These are phyloP conservation scores for Irpex rosettiformis DNA, from an alignment of 1,284 basidiomycete species.

Conservation along the genomic window DNA sequence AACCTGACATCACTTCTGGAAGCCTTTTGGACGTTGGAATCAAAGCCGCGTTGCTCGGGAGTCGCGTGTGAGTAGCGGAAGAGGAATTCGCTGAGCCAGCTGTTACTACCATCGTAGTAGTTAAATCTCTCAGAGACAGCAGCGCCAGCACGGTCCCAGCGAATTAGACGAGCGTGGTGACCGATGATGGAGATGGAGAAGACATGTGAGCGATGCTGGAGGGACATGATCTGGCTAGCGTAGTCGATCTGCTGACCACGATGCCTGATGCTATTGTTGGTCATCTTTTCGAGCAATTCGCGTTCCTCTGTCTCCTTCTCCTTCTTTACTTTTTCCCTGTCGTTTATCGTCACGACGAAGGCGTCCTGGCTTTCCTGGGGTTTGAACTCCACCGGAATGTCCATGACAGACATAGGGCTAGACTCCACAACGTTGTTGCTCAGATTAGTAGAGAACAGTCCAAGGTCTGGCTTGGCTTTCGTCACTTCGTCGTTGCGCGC, in stretches of 20 bases:
- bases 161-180: conserved; percentile 19
- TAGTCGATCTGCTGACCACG: conserved; percentile 5
- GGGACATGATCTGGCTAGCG: conserved; percentile 6
- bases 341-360: not conserved
- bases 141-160: conserved; percentile 28
- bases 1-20: not conserved
- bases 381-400: not conserved
- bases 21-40: not conserved
- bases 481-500: not conserved
- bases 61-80: conserved; percentile 1
- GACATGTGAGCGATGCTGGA: conserved; percentile 7
- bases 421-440: not conserved
- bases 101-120: conserved; percentile 12
- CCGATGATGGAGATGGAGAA: conserved; percentile 1
- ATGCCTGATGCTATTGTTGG: not conserved
- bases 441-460: not conserved
- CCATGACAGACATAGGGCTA: not conserved
- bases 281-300: not conserved
- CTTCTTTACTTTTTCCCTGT: not conserved
- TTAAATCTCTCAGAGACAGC: conserved; percentile 27
- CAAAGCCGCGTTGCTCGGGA: not conserved
- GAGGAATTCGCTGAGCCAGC: not conserved
- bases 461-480: not conserved
- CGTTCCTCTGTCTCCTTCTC: not conserved
- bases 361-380: not conserved